These are phyloP conservation scores for Kazachstania viticola DNA, from an alignment of 805 yeast genomes.

Conservation along the genomic window DNA sequence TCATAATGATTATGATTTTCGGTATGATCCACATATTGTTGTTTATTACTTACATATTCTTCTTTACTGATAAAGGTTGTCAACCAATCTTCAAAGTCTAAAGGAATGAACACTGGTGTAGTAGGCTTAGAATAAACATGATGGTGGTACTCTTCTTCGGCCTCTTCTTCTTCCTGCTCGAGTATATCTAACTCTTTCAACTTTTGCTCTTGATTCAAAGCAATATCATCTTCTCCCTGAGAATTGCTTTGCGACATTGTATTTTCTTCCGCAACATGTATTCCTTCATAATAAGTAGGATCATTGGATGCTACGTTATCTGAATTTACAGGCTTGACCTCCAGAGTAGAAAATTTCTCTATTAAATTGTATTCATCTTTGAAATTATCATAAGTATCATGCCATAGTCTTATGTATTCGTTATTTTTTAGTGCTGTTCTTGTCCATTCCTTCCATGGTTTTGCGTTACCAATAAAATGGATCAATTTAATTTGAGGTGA, in stretches of 20 bases:
- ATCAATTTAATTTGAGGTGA: constrained; percentile 33
- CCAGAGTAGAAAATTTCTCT: constrained; percentile 1
- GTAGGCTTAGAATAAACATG: background rate
- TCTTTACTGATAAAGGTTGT: constrained; percentile 10
- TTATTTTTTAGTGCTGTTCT: constrained; percentile 1
- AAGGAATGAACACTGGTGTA: constrained; percentile 4
- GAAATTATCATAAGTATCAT: constrained; percentile 9
- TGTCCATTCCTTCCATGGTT: constrained; percentile 39
- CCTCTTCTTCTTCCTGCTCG: constrained; percentile 1
- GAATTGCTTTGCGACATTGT: background rate
- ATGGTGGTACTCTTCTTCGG: background rate
- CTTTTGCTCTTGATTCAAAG: too few species aligned
- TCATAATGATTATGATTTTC: background rate
- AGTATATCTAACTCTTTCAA: too few species aligned
- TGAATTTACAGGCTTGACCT: background rate
- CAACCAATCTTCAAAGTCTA: constrained; percentile 11
- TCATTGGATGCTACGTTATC: background rate
- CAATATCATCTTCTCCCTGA: background rate
- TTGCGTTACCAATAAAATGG: constrained; percentile 56
- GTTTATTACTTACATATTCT: background rate
- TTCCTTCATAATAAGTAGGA: background rate
- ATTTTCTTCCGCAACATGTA: background rate
- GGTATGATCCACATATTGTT: constrained; percentile 1
- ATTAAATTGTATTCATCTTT: constrained; percentile 2
- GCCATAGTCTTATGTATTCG: constrained; percentile 11